Conservation (phyloP, 1,284 basidiomycete genomes). For the Butyriboletus appendiculatus region DNA sequence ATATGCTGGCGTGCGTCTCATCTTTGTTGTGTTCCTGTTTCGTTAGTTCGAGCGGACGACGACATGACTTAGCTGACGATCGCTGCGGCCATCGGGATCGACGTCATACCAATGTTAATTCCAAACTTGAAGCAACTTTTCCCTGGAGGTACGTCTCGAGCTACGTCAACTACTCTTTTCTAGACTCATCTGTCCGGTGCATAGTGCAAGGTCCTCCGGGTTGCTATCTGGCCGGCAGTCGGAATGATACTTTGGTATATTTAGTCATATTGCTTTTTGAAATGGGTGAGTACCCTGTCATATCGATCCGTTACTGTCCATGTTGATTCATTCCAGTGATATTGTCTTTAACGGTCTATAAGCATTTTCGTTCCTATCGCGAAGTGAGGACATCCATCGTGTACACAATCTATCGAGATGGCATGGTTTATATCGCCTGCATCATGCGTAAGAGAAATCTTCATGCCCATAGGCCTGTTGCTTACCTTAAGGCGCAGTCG, state of each 20-base stretch:
- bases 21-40: not conserved
- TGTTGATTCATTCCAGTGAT: constrained; percentile 9
- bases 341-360: constrained; percentile 15
- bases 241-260: constrained; percentile 4
- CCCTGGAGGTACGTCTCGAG: not conserved
- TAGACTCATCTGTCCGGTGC: not conserved
- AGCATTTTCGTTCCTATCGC: constrained; percentile 11
- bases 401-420: constrained; percentile 14
- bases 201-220: not conserved
- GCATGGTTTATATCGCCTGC: constrained; percentile 17
- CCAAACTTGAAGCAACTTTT: constrained; percentile 6
- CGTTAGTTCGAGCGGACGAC: not conserved
- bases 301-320: too few species aligned
- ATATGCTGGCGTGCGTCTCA: constrained; percentile 1
- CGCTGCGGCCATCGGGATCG: not conserved
- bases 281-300: not conserved
- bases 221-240: not conserved
- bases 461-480: accelerated
- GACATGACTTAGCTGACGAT: constrained; percentile 5
- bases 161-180: not conserved
- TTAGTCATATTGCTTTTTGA: constrained; percentile 8
- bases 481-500: constrained; percentile 6
- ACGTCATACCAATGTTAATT: not conserved
- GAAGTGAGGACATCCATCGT: not conserved
- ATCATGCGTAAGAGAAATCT: constrained; percentile 13